Evolutionary conservation across 1,284 basidiomycete species (phyloP).

Genomic region (Puccinia polysora): DNA sequence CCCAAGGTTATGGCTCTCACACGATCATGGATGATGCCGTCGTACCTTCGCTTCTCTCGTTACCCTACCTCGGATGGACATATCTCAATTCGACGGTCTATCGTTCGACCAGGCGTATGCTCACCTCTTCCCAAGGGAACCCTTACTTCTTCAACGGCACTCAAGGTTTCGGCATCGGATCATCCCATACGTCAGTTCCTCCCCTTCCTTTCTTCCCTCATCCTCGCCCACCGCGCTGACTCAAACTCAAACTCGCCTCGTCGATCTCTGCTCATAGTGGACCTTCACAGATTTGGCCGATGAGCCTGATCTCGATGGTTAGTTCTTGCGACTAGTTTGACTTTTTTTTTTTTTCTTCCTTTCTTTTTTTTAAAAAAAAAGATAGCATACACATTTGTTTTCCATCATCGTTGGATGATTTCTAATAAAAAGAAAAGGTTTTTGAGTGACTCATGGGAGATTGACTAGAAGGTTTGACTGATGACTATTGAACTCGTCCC

Average conservation of each 20-base stretch:
- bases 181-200: conserved; percentile 48
- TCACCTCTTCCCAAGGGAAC: conserved; percentile 45
- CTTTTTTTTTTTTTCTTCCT: not conserved
- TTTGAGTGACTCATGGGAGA: no score
- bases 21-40: conserved; percentile 50
- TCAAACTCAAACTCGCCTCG: no score
- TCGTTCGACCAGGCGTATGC: conserved; percentile 46
- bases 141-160: conserved; percentile 49
- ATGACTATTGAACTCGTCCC: no score
- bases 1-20: conserved; percentile 22
- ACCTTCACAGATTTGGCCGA: conserved; percentile 2
- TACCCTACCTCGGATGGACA: conserved; percentile 49
- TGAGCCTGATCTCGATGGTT: conserved; percentile 13
- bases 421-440: no score
- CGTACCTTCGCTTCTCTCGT: conserved; percentile 48
- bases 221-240: no score
- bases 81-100: conserved; percentile 45
- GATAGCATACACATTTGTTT: not conserved
- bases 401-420: no score
- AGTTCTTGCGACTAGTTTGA: not conserved
- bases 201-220: no score
- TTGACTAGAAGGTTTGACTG: no score
- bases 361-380: not conserved
- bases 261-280: not conserved
- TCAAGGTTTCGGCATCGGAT: conserved; percentile 47